Conservation (phyloP, 139 green algal species). For the Coelastrella sp. region DNA sequence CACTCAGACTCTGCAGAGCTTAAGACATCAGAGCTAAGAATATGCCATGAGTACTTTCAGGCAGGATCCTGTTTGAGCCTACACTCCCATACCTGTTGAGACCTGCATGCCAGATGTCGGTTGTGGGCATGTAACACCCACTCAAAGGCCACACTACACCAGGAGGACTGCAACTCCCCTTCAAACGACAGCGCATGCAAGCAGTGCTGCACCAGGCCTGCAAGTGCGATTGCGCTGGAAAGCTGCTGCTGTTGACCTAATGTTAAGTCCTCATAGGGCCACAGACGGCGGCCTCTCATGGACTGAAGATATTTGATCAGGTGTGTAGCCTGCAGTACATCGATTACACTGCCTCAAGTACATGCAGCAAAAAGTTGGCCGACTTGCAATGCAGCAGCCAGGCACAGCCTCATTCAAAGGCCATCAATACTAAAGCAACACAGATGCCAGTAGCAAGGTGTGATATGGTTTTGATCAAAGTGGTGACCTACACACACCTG, state of each 20-base stretch:
- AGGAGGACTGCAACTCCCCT: constrained; percentile 71
- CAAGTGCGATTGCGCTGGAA: constrained; percentile 54
- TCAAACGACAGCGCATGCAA: constrained; percentile 52
- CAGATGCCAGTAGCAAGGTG: too few species aligned
- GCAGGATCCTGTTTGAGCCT: too few species aligned
- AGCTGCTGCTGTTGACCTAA: constrained; percentile 27
- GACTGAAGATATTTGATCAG: constrained; percentile 87
- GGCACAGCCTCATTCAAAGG: too few species aligned
- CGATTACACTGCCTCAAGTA: too few species aligned
- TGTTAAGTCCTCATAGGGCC: constrained; percentile 73
- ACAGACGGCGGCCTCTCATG: constrained; percentile 80
- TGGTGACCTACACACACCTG: background rate
- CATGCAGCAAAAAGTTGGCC: too few species aligned
- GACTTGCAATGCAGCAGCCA: too few species aligned
- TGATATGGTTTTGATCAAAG: too few species aligned
- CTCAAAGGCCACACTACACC: constrained; percentile 82
- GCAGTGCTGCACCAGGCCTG: constrained; percentile 51
- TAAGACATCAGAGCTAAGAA: too few species aligned
- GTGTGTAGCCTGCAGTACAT: constrained; percentile 50
- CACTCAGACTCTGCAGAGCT: too few species aligned
- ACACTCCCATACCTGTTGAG: constrained; percentile 81
- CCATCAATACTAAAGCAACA: too few species aligned
- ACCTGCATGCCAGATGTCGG: constrained; percentile 77
- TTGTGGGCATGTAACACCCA: constrained; percentile 80
- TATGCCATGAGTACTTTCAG: too few species aligned